phyloP scores from a whole-genome alignment of 306 rosid genomes.

The Potentilla sterilis region DNA sequence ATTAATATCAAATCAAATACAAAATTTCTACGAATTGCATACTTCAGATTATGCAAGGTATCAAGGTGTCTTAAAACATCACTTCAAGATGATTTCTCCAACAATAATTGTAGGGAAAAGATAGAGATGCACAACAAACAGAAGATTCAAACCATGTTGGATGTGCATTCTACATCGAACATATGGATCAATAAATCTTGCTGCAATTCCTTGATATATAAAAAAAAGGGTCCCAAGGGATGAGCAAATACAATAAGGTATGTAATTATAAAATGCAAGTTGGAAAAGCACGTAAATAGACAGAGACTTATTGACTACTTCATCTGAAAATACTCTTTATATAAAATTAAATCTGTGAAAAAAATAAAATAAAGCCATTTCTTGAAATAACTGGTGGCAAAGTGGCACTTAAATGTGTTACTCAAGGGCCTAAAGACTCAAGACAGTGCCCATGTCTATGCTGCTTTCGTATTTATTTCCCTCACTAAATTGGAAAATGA shows the following conservation, averaged over 20 bases:
- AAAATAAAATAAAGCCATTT: too few relatives aligned
- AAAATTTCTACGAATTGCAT: too few relatives aligned
- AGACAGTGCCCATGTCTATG: neutral
- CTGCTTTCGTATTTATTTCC: neutral
- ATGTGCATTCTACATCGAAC: neutral
- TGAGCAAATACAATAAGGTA: neutral
- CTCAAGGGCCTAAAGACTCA: neutral
- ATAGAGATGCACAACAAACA: neutral
- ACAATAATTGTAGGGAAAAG: neutral
- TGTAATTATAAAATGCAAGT: neutral
- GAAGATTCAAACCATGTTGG: neutral
- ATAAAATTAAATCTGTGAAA: too few relatives aligned
- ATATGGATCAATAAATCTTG: slow-evolving; percentile 4
- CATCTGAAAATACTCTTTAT: too few relatives aligned
- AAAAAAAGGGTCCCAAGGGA: neutral
- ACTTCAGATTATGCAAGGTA: too few relatives aligned
- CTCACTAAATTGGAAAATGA: neutral
- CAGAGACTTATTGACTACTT: neutral
- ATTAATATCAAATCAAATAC: too few relatives aligned
- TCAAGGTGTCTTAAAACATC: too few relatives aligned
- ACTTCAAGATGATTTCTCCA: neutral
- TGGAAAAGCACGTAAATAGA: neutral
- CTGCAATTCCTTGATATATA: neutral
- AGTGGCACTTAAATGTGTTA: neutral
- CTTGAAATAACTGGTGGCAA: too few relatives aligned